Conservation (phyloP, 108 stramenopile genomes). For the Cylindrotheca fusiformis region DNA sequence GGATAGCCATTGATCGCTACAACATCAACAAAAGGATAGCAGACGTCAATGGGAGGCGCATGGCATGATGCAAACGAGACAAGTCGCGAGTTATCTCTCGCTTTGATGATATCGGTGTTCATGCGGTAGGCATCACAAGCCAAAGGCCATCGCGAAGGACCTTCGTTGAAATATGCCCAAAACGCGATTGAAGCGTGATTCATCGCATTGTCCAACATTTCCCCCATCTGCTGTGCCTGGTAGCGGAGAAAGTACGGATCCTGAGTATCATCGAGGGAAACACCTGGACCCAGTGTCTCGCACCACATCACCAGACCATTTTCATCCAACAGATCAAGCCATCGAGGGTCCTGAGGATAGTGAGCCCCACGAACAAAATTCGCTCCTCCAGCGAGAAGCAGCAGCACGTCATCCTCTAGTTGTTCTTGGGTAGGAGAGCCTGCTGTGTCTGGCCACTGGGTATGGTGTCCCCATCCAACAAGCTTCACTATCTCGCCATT, state of each 20-base stretch:
- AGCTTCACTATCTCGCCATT: slow-evolving; percentile 27
- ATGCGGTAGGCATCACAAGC: slow-evolving; percentile 14
- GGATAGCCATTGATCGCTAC: slow-evolving; percentile 30
- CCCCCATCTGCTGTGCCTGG: slow-evolving; percentile 15
- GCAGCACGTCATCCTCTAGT: slow-evolving; percentile 13
- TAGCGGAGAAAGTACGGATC: slow-evolving; percentile 14
- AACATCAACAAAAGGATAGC: slow-evolving; percentile 4
- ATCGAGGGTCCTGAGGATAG: slow-evolving; percentile 30
- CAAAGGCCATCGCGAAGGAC: background rate
- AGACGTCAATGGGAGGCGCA: slow-evolving; percentile 1
- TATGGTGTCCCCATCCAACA: slow-evolving; percentile 26
- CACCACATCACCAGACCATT: slow-evolving; percentile 23
- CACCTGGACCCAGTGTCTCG: slow-evolving; percentile 25
- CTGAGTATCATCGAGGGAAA: background rate
- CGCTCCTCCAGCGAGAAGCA: slow-evolving; percentile 5
- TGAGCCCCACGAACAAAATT: slow-evolving; percentile 29
- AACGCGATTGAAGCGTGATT: slow-evolving; percentile 21
- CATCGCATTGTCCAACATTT: slow-evolving; percentile 24
- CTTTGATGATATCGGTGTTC: slow-evolving; percentile 4
- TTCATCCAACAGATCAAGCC: slow-evolving; percentile 29
- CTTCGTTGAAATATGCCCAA: slow-evolving; percentile 31
- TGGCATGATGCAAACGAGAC: slow-evolving; percentile 15
- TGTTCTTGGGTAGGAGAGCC: slow-evolving; percentile 16
- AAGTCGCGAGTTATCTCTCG: slow-evolving; percentile 9
- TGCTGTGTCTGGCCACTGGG: slow-evolving; percentile 29